Base-by-base conservation (phyloP, 106 monocot species). In the Vanilla planifolia region DNA sequence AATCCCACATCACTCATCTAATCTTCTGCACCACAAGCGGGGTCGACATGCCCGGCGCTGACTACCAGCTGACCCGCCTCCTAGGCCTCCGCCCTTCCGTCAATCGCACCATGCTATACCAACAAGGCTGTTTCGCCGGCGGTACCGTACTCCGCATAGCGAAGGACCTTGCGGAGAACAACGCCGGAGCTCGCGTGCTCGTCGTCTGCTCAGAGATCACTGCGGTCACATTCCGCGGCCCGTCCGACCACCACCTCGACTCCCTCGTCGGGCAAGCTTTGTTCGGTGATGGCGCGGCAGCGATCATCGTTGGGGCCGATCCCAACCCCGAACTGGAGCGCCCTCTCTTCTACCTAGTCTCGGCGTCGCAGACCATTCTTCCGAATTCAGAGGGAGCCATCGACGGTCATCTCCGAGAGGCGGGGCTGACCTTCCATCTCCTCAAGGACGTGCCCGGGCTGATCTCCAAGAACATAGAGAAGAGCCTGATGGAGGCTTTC, bases 21-120 rank as follows among this genome's bases (percentile, higher is more conserved):
- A 27, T 66, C 52, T 66, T 66, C 51, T 66, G 66, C 66, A 66
- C 66, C 13, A 66, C 66, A 2, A 66, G 66, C 39, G 66, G 66
- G 6, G 53, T 66, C 15, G 66, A 66, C 66, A 66, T 66, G 66
- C 66, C 66, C 39, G 66, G 66, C 6, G 66, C 66, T 1, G 66
- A 66, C 39, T 66, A 66, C 66, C 66, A 41, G 5, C 66, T 66
- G 24, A 55, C 66, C 22, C 47, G 48, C 30, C 66, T 66, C 25
- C 53, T 66, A 36, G 66, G 66, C 3, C 53, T 66, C 6, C 51
- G 53, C 25, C 66, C 66, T 14, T 51, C 66, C 39, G 66, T 66
- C 4, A 53, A 40, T 7, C 66, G 66, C 8, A 14, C 41, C 52
- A 66, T 66, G 66, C 51, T 66, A 24, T 66, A 66, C 66, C 66